A percentile compares a stretch with the other conserved stretches of the same genome.
These are phyloP conservation scores for Rhizopogon vulgaris DNA, from an alignment of 768 basidiomycete species.

Conservation along the genomic window DNA sequence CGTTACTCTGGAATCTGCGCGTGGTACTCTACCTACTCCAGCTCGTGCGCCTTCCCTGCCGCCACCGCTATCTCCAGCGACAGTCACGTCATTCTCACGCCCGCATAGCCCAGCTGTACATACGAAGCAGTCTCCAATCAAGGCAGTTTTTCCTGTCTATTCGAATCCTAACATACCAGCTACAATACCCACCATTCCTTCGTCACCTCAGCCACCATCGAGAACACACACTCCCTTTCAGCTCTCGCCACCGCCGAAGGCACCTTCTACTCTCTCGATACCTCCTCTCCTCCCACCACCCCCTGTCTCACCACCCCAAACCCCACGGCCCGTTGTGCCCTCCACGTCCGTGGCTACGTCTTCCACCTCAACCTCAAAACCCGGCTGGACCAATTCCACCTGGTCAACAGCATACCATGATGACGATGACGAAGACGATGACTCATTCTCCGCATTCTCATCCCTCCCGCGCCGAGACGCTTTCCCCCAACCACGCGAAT, in stretches of 20 bases:
- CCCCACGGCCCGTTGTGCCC: slow-evolving; percentile 19
- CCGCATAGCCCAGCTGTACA: slow-evolving; percentile 10
- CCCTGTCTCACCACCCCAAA: slow-evolving; percentile 25
- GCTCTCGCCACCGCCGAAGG: slow-evolving; percentile 19
- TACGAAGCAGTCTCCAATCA: slow-evolving; percentile 1
- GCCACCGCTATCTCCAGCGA: slow-evolving; percentile 24
- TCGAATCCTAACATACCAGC: slow-evolving; percentile 6
- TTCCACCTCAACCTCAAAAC: slow-evolving; percentile 5
- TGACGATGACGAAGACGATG: slow-evolving; percentile 27
- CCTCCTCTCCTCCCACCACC: slow-evolving; percentile 25
- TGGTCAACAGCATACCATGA: slow-evolving; percentile 6
- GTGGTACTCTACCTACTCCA: not conserved
- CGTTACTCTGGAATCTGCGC: not conserved
- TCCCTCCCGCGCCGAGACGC: slow-evolving; percentile 21
- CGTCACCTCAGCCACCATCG: slow-evolving; percentile 14
- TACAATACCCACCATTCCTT: slow-evolving; percentile 10
- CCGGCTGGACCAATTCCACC: not conserved
- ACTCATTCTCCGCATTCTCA: slow-evolving; percentile 50
- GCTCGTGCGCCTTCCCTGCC: slow-evolving; percentile 10
- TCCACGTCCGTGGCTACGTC: slow-evolving; percentile 6
- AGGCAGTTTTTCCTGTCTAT: slow-evolving; percentile 2
- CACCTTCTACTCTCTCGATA: slow-evolving; percentile 16
- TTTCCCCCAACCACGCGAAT: not conserved
- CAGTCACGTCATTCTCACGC: slow-evolving; percentile 17
- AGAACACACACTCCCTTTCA: slow-evolving; percentile 14